Percentiles rank a stretch among this genome's conserved stretches.
These are phyloP conservation scores for Baudoinia panamericana DNA, from an alignment of 495 filamentous ascomycete species.

Conservation along the genomic window DNA sequence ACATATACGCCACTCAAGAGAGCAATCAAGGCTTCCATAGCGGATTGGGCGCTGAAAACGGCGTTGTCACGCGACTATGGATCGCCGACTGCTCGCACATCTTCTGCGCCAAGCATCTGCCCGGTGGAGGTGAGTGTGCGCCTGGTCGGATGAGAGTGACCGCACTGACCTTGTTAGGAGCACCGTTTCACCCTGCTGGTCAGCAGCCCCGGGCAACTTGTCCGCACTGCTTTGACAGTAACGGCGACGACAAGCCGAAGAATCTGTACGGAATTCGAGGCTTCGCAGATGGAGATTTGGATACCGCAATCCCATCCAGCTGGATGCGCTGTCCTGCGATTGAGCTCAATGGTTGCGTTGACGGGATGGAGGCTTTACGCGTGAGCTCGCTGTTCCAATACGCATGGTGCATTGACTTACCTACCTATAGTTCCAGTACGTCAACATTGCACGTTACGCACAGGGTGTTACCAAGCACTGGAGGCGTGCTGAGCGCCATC, in stretches of 20 bases:
- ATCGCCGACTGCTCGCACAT: constrained; percentile 35
- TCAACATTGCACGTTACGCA: constrained; percentile 22
- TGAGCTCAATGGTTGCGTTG: constrained; percentile 20
- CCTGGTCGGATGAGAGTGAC: background rate
- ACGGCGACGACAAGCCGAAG: constrained; percentile 24
- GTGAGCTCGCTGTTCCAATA: constrained; percentile 16
- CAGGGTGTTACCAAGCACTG: constrained; percentile 16
- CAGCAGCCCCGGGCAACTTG: constrained; percentile 31
- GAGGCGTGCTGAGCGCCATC: constrained; percentile 12
- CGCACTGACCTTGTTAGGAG: constrained; percentile 21
- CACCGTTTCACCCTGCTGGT: constrained; percentile 31
- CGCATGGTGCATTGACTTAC: background rate
- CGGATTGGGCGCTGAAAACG: constrained; percentile 20
- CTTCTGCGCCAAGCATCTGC: constrained; percentile 33
- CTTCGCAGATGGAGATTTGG: constrained; percentile 26
- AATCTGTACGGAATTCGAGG: constrained; percentile 32
- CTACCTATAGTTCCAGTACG: constrained; percentile 32
- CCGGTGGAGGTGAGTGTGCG: constrained; percentile 29
- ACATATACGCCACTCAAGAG: constrained; percentile 27
- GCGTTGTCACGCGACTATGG: constrained; percentile 31
- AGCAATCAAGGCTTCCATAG: constrained; percentile 26
- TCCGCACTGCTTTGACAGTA: constrained; percentile 29
- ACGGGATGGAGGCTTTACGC: constrained; percentile 29
- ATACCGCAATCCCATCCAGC: constrained; percentile 28
- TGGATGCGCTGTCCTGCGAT: constrained; percentile 31